Evolutionary conservation across 1,139 yeast genomes (phyloP), one percentile per base, ranked within the genome.

Genomic region (Taphrina deformans): DNA sequence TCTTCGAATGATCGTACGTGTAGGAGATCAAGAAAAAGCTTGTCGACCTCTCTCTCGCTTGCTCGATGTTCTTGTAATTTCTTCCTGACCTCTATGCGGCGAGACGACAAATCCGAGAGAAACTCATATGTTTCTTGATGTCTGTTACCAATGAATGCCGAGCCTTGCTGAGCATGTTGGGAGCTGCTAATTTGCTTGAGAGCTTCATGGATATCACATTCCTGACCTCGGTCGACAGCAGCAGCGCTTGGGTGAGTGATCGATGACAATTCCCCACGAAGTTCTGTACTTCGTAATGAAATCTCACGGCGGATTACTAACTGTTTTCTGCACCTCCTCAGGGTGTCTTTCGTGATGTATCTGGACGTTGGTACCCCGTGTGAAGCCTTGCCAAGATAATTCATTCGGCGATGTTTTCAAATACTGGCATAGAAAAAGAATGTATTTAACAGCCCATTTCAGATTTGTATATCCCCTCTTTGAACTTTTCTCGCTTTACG

Each of bases 31-130:
- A 7, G 16, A 24, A 48, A 48, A 7, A 48, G 18, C 10, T 23
- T 23, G 35, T 48, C 53, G 18, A 48, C 53, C 16, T 48, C 53
- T 14, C 53, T 10, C 14, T 48, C 53, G 21, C 27, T 48, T 12
- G 53, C 53, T 10, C 48, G 48, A 7, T n/a, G 24, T 23, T 7
- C 48, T 18, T 44, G 48, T 18, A 44, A 6, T 21, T 44, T 44
- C n/a, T 21, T 44, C 12, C 14, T 21, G 1, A 44, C n/a, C 27
- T 44, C 48, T 18, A 2, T 2, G 7, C 2, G 9, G 12, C 48
- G 48, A 21, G 2, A 10, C 1, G 18, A 10, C 26, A 6, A 2
- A 16, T 44, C n/a, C n/a, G n/a, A 5, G 12, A 1, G 27, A 9
- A 7, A 10, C 27, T n/a, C 7, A 4, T 7, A 10, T n/a, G 14